Evolutionary conservation across 2,329 filamentous ascomycete genomes (phyloP).

Genomic region (Exophiala alcalophila): DNA sequence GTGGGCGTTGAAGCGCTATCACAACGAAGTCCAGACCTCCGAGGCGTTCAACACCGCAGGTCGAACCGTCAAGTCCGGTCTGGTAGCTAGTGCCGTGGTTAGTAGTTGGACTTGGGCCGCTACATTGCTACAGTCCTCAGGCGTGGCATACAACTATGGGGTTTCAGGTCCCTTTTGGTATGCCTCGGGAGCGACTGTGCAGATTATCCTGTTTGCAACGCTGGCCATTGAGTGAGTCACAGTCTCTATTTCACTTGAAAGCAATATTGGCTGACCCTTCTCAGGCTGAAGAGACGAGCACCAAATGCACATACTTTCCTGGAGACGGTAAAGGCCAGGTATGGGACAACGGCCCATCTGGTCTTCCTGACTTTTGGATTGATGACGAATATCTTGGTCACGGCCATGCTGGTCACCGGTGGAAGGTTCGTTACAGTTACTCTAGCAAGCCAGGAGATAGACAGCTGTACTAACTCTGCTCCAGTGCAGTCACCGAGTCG

Average conservation of each 20-base stretch:
- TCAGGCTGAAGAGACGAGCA: constrained; percentile 69
- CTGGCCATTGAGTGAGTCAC: constrained; percentile 72
- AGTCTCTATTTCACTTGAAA: not conserved
- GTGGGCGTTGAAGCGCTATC: constrained; percentile 69
- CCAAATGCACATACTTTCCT: constrained; percentile 85
- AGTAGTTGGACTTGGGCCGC: constrained; percentile 70
- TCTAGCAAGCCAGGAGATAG: too few relatives aligned
- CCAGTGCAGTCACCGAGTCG: constrained; percentile 65
- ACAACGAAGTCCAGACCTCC: constrained; percentile 82
- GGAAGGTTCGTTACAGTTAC: too few relatives aligned
- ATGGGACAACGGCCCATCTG: constrained; percentile 68
- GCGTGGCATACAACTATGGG: constrained; percentile 78
- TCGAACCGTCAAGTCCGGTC: constrained; percentile 80
- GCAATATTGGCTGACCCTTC: not conserved
- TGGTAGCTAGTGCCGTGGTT: constrained; percentile 83
- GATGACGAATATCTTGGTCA: constrained; percentile 82
- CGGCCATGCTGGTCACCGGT: constrained; percentile 83
- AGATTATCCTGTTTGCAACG: constrained; percentile 86
- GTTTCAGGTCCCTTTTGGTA: constrained; percentile 66
- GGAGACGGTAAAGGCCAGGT: constrained; percentile 77
- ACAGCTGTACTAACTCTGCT: too few relatives aligned
- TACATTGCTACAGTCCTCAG: constrained; percentile 62
- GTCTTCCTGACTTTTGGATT: constrained; percentile 81
- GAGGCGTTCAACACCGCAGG: constrained; percentile 92
- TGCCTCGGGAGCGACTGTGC: constrained; percentile 73